These are phyloP conservation scores for Neoboletus subvelutipes DNA, from an alignment of 768 basidiomycete species.

Conservation along the genomic window DNA sequence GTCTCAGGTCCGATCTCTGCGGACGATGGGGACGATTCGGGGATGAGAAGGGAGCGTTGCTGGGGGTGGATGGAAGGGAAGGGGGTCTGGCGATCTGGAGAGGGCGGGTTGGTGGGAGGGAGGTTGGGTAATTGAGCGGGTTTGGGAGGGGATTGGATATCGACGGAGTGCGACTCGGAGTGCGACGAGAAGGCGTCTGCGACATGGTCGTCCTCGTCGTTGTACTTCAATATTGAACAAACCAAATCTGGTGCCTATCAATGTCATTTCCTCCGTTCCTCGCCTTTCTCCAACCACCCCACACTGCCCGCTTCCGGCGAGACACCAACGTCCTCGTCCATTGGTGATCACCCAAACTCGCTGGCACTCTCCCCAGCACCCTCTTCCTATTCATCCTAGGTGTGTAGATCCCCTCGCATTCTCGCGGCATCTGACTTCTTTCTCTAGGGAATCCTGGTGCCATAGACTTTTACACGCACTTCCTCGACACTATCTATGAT, in stretches of 20 bases:
- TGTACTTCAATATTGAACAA: not conserved
- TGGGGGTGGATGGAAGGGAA: conserved; percentile 52
- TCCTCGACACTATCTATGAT: conserved; percentile 52
- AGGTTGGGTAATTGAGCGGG: conserved; percentile 34
- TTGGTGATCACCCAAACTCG: conserved; percentile 48
- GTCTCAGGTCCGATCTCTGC: conserved; percentile 64
- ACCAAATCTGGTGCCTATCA: conserved; percentile 1
- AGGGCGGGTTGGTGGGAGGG: conserved; percentile 47
- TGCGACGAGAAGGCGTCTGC: conserved; percentile 36
- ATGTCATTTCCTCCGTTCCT: conserved; percentile 15
- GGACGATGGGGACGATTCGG: conserved; percentile 60
- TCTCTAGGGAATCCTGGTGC: conserved; percentile 55
- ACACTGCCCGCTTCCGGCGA: conserved; percentile 7
- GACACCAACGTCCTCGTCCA: conserved; percentile 38
- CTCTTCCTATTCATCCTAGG: conserved; percentile 54
- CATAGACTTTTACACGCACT: conserved; percentile 64
- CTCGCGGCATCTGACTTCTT: not conserved
- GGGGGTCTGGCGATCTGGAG: conserved; percentile 57
- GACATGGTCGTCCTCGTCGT: conserved; percentile 46
- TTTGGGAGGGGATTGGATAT: conserved; percentile 37
- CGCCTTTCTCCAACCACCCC: conserved; percentile 3
- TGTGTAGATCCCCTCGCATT: conserved; percentile 7
- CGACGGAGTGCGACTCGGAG: conserved; percentile 41
- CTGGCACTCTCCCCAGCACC: conserved; percentile 23
- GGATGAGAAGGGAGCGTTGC: conserved; percentile 43